Evolutionary conservation across 257 asterid species (phyloP).

Genomic region (Solanum infundibuliforme): DNA sequence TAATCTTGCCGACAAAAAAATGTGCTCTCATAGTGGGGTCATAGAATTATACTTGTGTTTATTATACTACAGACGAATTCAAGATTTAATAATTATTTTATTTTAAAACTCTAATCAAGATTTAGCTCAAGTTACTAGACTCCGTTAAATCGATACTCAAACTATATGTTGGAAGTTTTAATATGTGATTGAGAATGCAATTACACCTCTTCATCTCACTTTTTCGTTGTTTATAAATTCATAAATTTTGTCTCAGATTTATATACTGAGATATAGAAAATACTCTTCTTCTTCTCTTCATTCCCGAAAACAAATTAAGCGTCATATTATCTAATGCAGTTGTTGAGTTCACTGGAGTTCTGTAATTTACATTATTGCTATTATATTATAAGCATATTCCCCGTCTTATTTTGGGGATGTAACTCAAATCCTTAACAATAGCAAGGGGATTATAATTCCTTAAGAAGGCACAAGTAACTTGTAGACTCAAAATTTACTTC

Average conservation of each 20-base stretch:
- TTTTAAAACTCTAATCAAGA: background rate
- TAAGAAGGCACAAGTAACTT: background rate
- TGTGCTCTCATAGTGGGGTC: background rate
- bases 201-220: background rate
- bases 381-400: no score
- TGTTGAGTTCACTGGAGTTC: no score
- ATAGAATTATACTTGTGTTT: background rate
- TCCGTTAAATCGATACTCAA: background rate
- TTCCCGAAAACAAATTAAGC: no score
- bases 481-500: background rate
- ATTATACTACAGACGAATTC: accelerated
- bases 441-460: background rate
- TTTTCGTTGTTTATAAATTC: no score
- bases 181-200: background rate
- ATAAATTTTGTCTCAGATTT: no score
- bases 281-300: no score
- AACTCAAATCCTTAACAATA: background rate
- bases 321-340: accelerated
- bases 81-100: background rate
- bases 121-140: background rate
- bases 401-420: background rate
- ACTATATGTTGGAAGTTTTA: background rate
- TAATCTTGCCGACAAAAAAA: background rate
- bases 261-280: background rate
- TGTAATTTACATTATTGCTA: no score